These are phyloP conservation scores for Prillingera fragicola DNA, from an alignment of 1,284 basidiomycete genomes.

Conservation along the genomic window DNA sequence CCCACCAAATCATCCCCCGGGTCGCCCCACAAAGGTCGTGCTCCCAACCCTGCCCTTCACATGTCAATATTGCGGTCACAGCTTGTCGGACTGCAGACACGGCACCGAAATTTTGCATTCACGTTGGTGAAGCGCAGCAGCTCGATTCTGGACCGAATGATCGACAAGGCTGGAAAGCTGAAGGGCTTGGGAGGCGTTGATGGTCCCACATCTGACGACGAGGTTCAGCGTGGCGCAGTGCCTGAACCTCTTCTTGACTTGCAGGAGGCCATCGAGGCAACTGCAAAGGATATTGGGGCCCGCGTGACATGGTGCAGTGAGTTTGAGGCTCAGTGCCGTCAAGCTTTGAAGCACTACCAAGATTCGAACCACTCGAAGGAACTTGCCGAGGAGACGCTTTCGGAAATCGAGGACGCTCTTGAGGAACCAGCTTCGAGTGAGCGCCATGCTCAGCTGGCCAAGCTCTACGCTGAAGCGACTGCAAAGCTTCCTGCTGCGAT, in stretches of 20 bases:
- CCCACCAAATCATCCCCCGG: neutral
- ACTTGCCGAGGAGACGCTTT: conserved; percentile 11
- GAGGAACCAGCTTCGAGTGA: conserved; percentile 20
- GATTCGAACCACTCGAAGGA: conserved; percentile 14
- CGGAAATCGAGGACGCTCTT: conserved; percentile 16
- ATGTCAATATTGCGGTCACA: conserved; percentile 52
- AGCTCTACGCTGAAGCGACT: conserved; percentile 7
- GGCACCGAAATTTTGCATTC: conserved; percentile 28
- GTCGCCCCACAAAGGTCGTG: neutral
- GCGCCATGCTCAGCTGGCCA: conserved; percentile 16
- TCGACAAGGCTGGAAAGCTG: conserved; percentile 36
- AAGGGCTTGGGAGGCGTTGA: conserved; percentile 29
- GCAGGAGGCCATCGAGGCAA: conserved; percentile 38
- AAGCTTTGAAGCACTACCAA: conserved; percentile 24
- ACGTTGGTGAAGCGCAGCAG: conserved; percentile 27
- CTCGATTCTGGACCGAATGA: conserved; percentile 40
- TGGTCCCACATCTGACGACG: conserved; percentile 29
- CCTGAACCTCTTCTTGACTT: conserved; percentile 39
- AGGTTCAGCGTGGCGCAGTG: conserved; percentile 22
- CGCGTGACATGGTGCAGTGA: conserved; percentile 27
- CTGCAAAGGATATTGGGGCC: conserved; percentile 19
- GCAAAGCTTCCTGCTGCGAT: conserved; percentile 18
- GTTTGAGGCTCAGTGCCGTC: conserved; percentile 31
- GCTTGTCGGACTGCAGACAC: conserved; percentile 47
- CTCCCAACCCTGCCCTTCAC: conserved; percentile 18